A percentile compares a stretch with the other conserved stretches of the same genome.
These are phyloP conservation scores for Tricholoma sp. DNA, from an alignment of 768 basidiomycete genomes.

Conservation along the genomic window DNA sequence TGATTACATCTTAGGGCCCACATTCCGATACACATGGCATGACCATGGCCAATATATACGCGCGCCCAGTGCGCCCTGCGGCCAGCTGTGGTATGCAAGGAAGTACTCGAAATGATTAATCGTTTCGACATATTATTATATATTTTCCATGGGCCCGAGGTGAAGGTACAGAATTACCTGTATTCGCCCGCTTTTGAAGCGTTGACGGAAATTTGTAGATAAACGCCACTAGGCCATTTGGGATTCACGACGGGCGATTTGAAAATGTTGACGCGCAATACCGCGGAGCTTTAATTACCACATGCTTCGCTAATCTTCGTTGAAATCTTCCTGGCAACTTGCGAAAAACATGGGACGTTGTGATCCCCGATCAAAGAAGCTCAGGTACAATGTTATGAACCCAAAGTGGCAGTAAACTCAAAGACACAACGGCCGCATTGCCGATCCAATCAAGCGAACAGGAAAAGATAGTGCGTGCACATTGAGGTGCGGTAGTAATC, in stretches of 20 bases:
- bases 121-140: not conserved
- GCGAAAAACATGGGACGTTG: slow-evolving; percentile 28
- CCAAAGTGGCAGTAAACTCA: slow-evolving; percentile 4
- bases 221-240: slow-evolving; percentile 34
- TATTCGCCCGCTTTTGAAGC: not conserved
- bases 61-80: not conserved
- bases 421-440: slow-evolving; percentile 28
- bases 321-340: slow-evolving; percentile 22
- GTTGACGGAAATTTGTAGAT: slow-evolving; percentile 1
- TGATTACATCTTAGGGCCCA: not conserved
- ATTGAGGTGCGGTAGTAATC: slow-evolving; percentile 3
- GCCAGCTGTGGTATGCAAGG: not conserved
- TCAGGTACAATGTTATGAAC: slow-evolving; percentile 27
- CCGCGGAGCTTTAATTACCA: slow-evolving; percentile 16
- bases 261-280: slow-evolving; percentile 6
- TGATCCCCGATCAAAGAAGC: slow-evolving; percentile 65
- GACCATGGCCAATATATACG: too few species aligned
- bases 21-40: not conserved
- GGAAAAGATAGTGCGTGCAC: not conserved
- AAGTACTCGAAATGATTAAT: not conserved
- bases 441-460: slow-evolving; percentile 12
- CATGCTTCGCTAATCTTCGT: slow-evolving; percentile 10
- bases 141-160: slow-evolving; percentile 15
- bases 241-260: slow-evolving; percentile 7
- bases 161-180: not conserved